Conservation (phyloP, 176 grass and related monocot species). For the Elaeis guineensis region DNA sequence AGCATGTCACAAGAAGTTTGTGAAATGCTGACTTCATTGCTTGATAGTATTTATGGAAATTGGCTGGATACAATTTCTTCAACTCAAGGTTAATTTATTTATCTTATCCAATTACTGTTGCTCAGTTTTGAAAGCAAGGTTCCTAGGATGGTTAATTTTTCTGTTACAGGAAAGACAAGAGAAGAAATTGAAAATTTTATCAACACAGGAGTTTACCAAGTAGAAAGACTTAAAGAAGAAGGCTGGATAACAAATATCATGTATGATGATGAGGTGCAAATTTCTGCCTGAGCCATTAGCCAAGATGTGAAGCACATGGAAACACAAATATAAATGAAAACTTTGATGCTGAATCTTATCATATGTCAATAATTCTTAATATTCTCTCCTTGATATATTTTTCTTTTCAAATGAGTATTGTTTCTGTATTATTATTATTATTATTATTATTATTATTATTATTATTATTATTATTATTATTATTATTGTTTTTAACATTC, state of each 20-base stretch:
- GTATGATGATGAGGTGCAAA: constrained; percentile 90
- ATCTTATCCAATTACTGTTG: not conserved
- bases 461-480: no score
- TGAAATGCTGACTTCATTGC: constrained; percentile 71
- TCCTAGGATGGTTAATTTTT: constrained; percentile 13
- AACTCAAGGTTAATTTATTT: constrained; percentile 39
- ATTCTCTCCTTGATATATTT: no score
- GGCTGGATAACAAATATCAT: constrained; percentile 90
- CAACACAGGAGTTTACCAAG: constrained; percentile 97
- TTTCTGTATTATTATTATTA: no score
- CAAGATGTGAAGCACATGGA: not conserved
- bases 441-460: no score
- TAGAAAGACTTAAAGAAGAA: constrained; percentile 89
- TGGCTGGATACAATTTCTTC: constrained; percentile 90
- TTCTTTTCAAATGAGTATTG: no score
- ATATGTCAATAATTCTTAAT: no score
- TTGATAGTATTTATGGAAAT: constrained; percentile 92
- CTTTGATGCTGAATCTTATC: no score
- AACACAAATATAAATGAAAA: no score
- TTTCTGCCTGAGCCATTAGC: constrained; percentile 25
- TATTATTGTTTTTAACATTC: no score
- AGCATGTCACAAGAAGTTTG: constrained; percentile 85
- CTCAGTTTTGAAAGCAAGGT: not conserved
- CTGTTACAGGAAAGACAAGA: constrained; percentile 71
- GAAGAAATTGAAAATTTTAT: constrained; percentile 78